Base-by-base conservation (phyloP, 202 grass and related monocot species). In the Digitaria exilis region DNA sequence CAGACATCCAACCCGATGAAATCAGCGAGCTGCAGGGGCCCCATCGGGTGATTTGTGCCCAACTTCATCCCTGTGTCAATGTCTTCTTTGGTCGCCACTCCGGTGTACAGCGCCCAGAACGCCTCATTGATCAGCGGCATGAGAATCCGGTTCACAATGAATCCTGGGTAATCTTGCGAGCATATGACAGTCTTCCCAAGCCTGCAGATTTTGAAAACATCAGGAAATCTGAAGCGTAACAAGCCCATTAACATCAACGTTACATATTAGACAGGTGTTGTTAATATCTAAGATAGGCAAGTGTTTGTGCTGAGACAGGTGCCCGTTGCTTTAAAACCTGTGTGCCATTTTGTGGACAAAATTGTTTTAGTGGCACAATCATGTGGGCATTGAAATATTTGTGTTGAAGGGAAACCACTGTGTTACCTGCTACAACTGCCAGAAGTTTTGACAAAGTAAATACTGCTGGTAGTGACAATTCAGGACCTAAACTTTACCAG, bases 41-140 rank as follows among this genome's bases (percentile, higher is more conserved):
- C 96, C 96, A 98, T 96, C 5, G 96, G 96, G 57, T 98, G 96
- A 56, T 98, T 98, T 0, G 96, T 96, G 45, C 96, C 93, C 76
- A 98, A 81, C 82, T 98, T 98, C 93, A 98, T 98, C 60, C 91
- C 96, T 12, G 85, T 84, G 61, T 98, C 96, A 8, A 98, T 98
- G 77, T 95, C 92, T 64, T 98, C 96, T 85, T 96, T 98, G 55
- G 93, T 98, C 2, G 93, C 91, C n/a, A 98, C 93, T 75, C 91
- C 89, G 3, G 93, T 96, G 61, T 96, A 89, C 73, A 98, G 78
- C 12, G 96, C 58, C 74, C 88, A 94, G 43, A 98, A 98, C 4
- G 96, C 96, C 52, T 98, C 96, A 41, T 98, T 98, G 17, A 98
- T 94, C 96, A 96, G 92, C 3, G 96, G 96, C 91, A 98, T 90